Base-by-base conservation (phyloP, 2,329 filamentous ascomycete species). In the Diplocarpon mali region DNA sequence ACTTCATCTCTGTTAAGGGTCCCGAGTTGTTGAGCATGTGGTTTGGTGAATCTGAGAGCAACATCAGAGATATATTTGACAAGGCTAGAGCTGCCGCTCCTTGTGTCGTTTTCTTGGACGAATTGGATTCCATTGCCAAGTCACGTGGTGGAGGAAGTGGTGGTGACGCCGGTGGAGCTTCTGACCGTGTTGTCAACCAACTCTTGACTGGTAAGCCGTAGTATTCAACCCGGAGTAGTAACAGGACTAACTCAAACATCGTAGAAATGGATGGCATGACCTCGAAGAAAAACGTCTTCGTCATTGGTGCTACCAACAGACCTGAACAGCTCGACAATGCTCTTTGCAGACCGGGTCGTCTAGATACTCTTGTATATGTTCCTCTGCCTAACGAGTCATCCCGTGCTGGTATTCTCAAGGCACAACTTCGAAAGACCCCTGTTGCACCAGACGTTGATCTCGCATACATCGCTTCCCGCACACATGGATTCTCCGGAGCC, bases 211-310 rank as follows among this genome's bases (percentile, higher is more conserved):
- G 83, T 86, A 77, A 76, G 79, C 70, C 46, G 34, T 24, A 14
- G 11, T 5, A 6, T 3, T 34, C 35, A 44, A 8, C n/a, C 38
- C 15, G n/a, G 31, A 5, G 15, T 29, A 17, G 13, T 43, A 44
- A 58, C 17, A 38, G 40, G 46, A 58, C 71, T 79, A 67, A 78
- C 58, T n/a, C n/a, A n/a, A n/a, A 36, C 43, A 10, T 38, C 27
- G 16, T 52, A 84, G 87, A 96, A 78, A 95, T 96, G 90, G 90
- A 96, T 58, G 90, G 90, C 60, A 96, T 96, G 90, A 96, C 90
- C 37, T 95, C 90, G 32, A 98, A 98, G 85, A 98, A 98, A 85
- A 98, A 98, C 66, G 92, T 98, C 54, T 98, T 98, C 69, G 92
- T 98, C 55, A 98, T 98, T 60, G 92, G 92, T 66, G 92, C 92